phyloP scores from a whole-genome alignment of 768 basidiomycete species.

The Auriscalpium vulgare region DNA sequence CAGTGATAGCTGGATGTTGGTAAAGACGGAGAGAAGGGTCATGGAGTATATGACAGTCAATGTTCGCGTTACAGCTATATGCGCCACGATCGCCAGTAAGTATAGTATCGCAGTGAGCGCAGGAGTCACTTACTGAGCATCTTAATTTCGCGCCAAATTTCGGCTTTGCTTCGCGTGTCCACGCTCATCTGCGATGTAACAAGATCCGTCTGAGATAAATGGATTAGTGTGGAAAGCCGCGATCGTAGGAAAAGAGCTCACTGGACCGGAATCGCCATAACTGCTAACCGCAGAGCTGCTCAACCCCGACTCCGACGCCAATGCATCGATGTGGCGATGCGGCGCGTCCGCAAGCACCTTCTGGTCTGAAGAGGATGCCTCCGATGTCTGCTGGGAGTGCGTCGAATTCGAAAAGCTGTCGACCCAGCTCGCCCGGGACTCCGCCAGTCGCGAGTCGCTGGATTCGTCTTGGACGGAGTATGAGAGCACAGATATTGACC shows the following conservation, averaged over 20 bases:
- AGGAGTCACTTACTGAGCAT: conserved; percentile 52
- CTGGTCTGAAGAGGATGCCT: background rate
- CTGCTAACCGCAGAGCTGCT: conserved; percentile 16
- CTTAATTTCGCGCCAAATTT: conserved; percentile 92
- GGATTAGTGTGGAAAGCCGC: too few species aligned
- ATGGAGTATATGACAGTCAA: conserved; percentile 82
- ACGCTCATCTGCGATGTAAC: conserved; percentile 11
- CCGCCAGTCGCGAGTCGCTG: conserved; percentile 27
- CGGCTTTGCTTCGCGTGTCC: conserved; percentile 51
- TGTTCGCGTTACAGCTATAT: conserved; percentile 75
- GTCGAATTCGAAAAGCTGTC: conserved; percentile 22
- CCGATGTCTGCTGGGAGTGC: conserved; percentile 11
- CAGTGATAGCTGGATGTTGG: conserved; percentile 76
- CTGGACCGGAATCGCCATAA: conserved; percentile 7
- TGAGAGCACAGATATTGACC: conserved; percentile 33
- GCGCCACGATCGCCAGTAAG: conserved; percentile 2
- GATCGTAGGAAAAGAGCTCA: background rate
- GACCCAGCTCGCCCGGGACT: conserved; percentile 37
- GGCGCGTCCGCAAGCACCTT: background rate
- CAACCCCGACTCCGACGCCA: conserved; percentile 13
- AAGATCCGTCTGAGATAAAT: conserved; percentile 4
- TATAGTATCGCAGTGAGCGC: background rate
- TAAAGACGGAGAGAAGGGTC: conserved; percentile 80
- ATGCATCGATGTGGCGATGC: background rate
- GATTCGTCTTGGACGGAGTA: conserved; percentile 32